Conservation (phyloP, 345 rosid genomes). For the Citrus trifoliata region DNA sequence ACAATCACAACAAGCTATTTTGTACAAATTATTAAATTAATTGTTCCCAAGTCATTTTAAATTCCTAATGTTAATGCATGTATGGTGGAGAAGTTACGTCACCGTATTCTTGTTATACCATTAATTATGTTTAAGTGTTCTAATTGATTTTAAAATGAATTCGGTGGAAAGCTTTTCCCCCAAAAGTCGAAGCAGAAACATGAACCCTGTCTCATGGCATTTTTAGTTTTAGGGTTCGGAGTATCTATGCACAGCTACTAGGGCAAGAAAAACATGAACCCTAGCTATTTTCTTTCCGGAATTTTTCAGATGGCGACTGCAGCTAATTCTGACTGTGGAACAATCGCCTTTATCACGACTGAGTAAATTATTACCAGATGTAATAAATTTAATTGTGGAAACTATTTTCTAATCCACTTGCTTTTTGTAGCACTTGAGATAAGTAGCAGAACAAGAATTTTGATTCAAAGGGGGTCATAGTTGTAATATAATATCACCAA, state of each 20-base stretch:
- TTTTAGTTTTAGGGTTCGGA: background rate
- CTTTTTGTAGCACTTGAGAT: no score
- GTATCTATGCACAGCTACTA: background rate
- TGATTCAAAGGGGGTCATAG: no score
- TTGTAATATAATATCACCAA: no score
- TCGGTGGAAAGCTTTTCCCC: background rate
- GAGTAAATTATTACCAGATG: background rate
- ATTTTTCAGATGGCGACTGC: background rate
- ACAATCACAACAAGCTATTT: background rate
- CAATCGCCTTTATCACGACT: background rate
- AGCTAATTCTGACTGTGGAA: background rate
- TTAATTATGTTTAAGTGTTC: background rate
- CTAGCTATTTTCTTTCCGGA: background rate
- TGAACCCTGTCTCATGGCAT: background rate
- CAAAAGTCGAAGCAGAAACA: slow-evolving; percentile 1
- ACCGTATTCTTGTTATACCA: background rate
- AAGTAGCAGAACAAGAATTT: no score
- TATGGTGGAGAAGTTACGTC: slow-evolving; percentile 3
- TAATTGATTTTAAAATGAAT: no score
- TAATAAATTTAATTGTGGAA: no score
- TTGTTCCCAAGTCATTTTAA: background rate
- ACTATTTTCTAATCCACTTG: background rate
- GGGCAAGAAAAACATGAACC: slow-evolving; percentile 9
- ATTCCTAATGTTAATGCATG: background rate
- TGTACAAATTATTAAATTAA: background rate